phyloP scores from a whole-genome alignment of 2,329 filamentous ascomycete species.

The Xylariaceae sp. region DNA sequence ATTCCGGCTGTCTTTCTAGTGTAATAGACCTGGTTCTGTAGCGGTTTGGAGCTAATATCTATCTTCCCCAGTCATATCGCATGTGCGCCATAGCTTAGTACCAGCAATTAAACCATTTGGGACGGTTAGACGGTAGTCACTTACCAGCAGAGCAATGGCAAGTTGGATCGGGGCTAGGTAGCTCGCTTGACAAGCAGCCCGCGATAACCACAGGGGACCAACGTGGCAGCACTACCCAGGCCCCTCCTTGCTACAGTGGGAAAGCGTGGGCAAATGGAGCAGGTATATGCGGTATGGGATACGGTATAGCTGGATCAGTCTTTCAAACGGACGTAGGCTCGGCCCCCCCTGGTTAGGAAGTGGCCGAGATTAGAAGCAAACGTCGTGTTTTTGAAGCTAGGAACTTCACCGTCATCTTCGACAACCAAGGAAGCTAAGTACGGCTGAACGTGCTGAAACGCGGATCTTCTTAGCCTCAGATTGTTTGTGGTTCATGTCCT shows the following conservation, averaged over 20 bases:
- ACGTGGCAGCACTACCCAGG: background rate
- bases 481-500: background rate
- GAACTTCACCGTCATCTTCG: background rate
- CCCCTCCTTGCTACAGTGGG: background rate
- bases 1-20: background rate
- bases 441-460: background rate
- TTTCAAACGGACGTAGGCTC: background rate
- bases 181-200: slow-evolving; percentile 9
- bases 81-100: slow-evolving; percentile 11
- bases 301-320: background rate
- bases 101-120: slow-evolving; percentile 5
- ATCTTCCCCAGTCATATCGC: slow-evolving; percentile 11
- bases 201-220: slow-evolving; percentile 5
- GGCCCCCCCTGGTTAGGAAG: background rate
- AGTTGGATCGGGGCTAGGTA: slow-evolving; percentile 3
- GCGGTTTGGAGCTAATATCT: slow-evolving; percentile 6
- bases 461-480: background rate
- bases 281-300: background rate
- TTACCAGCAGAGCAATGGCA: slow-evolving; percentile 1
- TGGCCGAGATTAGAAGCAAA: slow-evolving; percentile 6
- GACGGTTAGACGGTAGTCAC: background rate
- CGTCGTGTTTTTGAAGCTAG: background rate
- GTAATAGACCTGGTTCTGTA: background rate
- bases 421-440: background rate
- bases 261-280: background rate